Percentiles rank a stretch among this genome's conserved stretches.
Evolutionary conservation across 2,329 filamentous ascomycete genomes (phyloP).

Genomic region (Lachnellula hyalina): DNA sequence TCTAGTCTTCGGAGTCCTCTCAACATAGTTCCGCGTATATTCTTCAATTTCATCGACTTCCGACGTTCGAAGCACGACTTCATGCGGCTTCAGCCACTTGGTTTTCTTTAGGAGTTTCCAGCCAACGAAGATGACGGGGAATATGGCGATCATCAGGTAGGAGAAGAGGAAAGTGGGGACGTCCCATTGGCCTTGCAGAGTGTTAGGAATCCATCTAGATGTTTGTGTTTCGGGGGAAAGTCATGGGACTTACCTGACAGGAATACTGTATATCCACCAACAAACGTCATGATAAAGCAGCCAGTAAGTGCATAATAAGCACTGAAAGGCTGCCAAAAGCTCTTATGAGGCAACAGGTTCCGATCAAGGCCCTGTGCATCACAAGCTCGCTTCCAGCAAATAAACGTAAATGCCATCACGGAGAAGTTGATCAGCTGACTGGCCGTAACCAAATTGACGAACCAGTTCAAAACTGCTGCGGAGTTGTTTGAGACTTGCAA

Average conservation of each 20-base stretch:
- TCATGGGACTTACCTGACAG: conserved; percentile 35
- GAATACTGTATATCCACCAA: conserved; percentile 58
- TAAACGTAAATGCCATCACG: conserved; percentile 48
- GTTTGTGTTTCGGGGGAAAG: background rate
- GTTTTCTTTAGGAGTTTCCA: conserved; percentile 59
- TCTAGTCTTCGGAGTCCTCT: conserved; percentile 20
- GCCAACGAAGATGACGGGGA: conserved; percentile 51
- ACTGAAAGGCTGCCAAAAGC: conserved; percentile 51
- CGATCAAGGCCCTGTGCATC: conserved; percentile 40
- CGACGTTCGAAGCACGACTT: conserved; percentile 46
- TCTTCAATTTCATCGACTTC: conserved; percentile 58
- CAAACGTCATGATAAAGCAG: conserved; percentile 54
- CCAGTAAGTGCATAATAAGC: conserved; percentile 47
- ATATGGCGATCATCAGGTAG: conserved; percentile 53
- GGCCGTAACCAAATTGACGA: conserved; percentile 52
- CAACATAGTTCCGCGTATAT: conserved; percentile 50
- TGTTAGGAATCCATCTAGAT: background rate
- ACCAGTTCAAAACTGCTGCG: conserved; percentile 55
- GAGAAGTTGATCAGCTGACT: conserved; percentile 50
- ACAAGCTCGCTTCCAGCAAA: conserved; percentile 51
- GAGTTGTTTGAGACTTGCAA: conserved; percentile 53
- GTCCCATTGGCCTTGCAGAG: conserved; percentile 42
- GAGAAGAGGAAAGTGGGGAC: conserved; percentile 57
- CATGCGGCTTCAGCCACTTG: conserved; percentile 44
- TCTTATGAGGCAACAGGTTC: conserved; percentile 44